Evolutionary conservation across 805 yeast species (phyloP).

Genomic region (Sugiyamaella boreocaroliniensis): DNA sequence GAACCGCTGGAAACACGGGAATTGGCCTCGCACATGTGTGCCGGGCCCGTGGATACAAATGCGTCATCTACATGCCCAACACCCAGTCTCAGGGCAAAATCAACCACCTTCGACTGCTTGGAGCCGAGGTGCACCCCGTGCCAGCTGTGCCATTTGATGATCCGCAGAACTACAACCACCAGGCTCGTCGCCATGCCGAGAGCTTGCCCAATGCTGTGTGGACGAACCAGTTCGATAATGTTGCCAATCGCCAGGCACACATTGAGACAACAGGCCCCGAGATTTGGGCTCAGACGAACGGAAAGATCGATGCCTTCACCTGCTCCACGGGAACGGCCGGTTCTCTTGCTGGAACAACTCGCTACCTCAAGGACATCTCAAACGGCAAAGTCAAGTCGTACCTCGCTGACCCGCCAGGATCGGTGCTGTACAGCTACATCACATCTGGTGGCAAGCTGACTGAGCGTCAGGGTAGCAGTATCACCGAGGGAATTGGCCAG

Average conservation of each 20-base stretch:
- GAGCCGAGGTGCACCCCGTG: slow-evolving; percentile 83
- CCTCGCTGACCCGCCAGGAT: slow-evolving; percentile 93
- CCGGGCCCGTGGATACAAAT: slow-evolving; percentile 73
- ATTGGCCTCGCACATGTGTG: slow-evolving; percentile 78
- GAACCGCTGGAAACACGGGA: slow-evolving; percentile 96
- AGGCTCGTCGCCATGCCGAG: slow-evolving; percentile 81
- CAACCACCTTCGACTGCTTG: slow-evolving; percentile 63
- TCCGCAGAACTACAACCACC: slow-evolving; percentile 81
- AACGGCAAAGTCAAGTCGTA: slow-evolving; percentile 54
- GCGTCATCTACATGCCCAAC: slow-evolving; percentile 86
- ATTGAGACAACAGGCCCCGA: slow-evolving; percentile 90
- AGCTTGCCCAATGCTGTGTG: slow-evolving; percentile 70
- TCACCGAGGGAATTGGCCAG: slow-evolving; percentile 96
- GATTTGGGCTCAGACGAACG: slow-evolving; percentile 77
- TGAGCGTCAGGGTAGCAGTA: slow-evolving; percentile 73
- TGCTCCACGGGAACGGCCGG: slow-evolving; percentile 94
- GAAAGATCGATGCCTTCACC: slow-evolving; percentile 75
- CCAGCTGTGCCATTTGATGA: slow-evolving; percentile 80
- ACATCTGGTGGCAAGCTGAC: slow-evolving; percentile 60
- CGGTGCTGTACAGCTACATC: slow-evolving; percentile 73
- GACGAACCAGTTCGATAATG: slow-evolving; percentile 88
- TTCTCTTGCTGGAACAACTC: slow-evolving; percentile 78
- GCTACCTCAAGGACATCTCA: slow-evolving; percentile 66
- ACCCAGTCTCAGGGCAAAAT: slow-evolving; percentile 79
- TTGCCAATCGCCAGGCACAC: slow-evolving; percentile 84